phyloP scores from a whole-genome alignment of 768 basidiomycete genomes.

The Amanita pseudoporphyria region DNA sequence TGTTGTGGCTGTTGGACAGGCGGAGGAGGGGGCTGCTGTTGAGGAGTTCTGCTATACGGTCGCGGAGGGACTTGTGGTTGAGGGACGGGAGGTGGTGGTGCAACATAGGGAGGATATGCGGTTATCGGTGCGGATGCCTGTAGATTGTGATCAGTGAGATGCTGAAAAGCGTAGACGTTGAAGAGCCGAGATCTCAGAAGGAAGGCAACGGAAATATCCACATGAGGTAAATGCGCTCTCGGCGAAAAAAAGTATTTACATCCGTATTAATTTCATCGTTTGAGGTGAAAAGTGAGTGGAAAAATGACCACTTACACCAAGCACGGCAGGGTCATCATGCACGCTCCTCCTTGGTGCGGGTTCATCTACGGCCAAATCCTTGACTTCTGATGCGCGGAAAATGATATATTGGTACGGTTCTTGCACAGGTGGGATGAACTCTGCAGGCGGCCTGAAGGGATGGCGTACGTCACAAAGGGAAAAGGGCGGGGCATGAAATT shows the following conservation, averaged over 20 bases:
- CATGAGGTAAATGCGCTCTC: slow-evolving; percentile 33
- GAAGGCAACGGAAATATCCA: slow-evolving; percentile 56
- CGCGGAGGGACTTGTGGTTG: slow-evolving; percentile 19
- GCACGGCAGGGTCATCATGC: slow-evolving; percentile 77
- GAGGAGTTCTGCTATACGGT: slow-evolving; percentile 8
- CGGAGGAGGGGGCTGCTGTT: background rate
- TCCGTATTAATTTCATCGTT: slow-evolving; percentile 23
- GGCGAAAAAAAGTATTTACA: slow-evolving; percentile 17
- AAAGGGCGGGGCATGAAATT: slow-evolving; percentile 12
- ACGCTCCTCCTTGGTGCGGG: slow-evolving; percentile 49
- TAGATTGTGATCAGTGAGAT: background rate
- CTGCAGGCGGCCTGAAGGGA: slow-evolving; percentile 46
- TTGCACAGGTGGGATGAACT: slow-evolving; percentile 77
- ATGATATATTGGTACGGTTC: slow-evolving; percentile 87
- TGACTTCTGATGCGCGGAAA: slow-evolving; percentile 85
- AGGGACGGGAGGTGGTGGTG: slow-evolving; percentile 17
- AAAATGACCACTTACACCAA: slow-evolving; percentile 51
- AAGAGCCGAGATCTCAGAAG: slow-evolving; percentile 30
- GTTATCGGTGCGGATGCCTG: slow-evolving; percentile 42
- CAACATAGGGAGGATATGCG: slow-evolving; percentile 11
- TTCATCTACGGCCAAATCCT: slow-evolving; percentile 81
- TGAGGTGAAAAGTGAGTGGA: slow-evolving; percentile 9
- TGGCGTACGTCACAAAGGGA: slow-evolving; percentile 11
- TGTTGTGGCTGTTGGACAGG: background rate
- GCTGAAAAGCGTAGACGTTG: background rate